Evolutionary conservation across 2,329 filamentous ascomycete species (phyloP).

Genomic region (Aspergillus aculeatus): DNA sequence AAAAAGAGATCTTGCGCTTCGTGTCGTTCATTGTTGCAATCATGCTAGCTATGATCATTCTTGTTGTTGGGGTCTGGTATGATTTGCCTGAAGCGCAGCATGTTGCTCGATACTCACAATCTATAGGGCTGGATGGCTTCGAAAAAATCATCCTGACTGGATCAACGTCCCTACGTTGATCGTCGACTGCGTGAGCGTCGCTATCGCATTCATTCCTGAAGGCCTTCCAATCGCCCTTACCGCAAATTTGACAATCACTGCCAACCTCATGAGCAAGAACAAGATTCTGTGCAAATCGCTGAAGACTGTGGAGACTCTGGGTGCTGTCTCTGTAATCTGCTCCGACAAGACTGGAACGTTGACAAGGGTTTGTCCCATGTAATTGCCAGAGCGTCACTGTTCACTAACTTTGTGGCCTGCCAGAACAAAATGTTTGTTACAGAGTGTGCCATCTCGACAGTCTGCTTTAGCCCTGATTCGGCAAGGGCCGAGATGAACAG

Average conservation of each 20-base stretch:
- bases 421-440: slow-evolving; percentile 72
- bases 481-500: slow-evolving; percentile 46
- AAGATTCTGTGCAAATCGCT: slow-evolving; percentile 77
- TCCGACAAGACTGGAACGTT: slow-evolving; percentile 69
- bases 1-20: slow-evolving; percentile 72
- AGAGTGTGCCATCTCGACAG: slow-evolving; percentile 50
- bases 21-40: slow-evolving; percentile 68
- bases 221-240: slow-evolving; percentile 69
- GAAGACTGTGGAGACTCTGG: slow-evolving; percentile 74
- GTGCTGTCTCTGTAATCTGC: slow-evolving; percentile 70
- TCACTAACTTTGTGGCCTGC: slow-evolving; percentile 1
- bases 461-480: slow-evolving; percentile 50
- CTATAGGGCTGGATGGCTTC: slow-evolving; percentile 66
- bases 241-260: slow-evolving; percentile 70
- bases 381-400: background rate
- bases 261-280: slow-evolving; percentile 73
- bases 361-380: slow-evolving; percentile 13
- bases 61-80: slow-evolving; percentile 67
- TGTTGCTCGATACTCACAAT: slow-evolving; percentile 1
- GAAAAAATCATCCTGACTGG: slow-evolving; percentile 64
- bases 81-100: background rate
- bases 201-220: slow-evolving; percentile 74
- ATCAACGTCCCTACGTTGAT: slow-evolving; percentile 72
- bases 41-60: slow-evolving; percentile 54
- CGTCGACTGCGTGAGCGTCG: slow-evolving; percentile 69